Base-by-base conservation (phyloP, 1,284 basidiomycete genomes). In the Sparassis latifolia region DNA sequence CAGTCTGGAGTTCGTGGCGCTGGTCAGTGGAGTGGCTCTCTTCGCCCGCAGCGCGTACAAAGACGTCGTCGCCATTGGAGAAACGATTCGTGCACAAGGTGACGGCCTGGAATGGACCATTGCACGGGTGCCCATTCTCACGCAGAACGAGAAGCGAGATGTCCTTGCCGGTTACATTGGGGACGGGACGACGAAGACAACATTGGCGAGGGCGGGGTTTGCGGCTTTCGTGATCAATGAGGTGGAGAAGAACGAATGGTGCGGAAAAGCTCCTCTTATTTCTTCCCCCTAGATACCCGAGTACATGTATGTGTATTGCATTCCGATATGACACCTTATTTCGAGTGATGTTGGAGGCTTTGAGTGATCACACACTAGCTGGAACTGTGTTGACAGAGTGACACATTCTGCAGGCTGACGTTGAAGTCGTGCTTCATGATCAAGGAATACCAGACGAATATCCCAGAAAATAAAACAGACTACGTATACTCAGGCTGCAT, bases 41-140 rank as follows among this genome's bases (percentile, higher is more conserved):
- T 63, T 75, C 53, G 70, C 67, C 1, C 66, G 60, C 33, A 64
- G 63, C 45, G 72, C 72, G 12, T 80, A 76, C 56, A 70, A 65
- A 44, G 77, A 78, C 54, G 60, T 79, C 33, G 74, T 78, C 9
- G 71, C 68, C 3, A 73, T 84, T 48, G 84, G 80, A 10, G 69
- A 82, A 47, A 69, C 69, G 5, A 72, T 87, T 41, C 71, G 77
- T 10, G 66, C 63, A 3, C 67, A 75, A 48, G 74, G 73, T 3
- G 68, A 66, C 0, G 70, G 75, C 30, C 57, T 86, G 10, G 75
- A 80, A 29, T 87, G 83, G 82, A 87, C 83, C 4, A 77, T 87
- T 41, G 78, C 73, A 28, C 69, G 86, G 33, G 83, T 87, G 1
- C 82, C 82, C 1, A 40, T 83, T 30, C 61, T 87, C 57, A 80